Evolutionary conservation across 179 eudicot species (phyloP).

Genomic region (Sideroxylon spinosum): DNA sequence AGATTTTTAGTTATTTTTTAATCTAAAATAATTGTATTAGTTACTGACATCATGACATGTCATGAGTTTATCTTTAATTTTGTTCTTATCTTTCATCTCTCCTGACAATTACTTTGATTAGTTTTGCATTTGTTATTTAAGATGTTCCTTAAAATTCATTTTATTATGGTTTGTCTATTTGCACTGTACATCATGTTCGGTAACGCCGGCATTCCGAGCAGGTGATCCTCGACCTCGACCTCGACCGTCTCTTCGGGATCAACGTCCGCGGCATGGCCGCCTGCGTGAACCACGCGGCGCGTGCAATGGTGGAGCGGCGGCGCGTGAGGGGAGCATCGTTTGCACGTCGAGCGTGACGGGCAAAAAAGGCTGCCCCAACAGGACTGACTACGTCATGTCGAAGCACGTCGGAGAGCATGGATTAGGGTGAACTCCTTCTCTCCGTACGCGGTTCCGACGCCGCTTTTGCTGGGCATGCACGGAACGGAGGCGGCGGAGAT

Average conservation of each 20-base stretch:
- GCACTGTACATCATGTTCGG: not conserved
- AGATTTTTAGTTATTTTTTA: no score
- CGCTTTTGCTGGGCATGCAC: not conserved
- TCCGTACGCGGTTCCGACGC: conserved; percentile 27
- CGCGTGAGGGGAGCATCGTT: conserved; percentile 21
- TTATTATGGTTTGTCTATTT: no score
- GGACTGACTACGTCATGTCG: conserved; percentile 23
- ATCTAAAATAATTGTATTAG: no score
- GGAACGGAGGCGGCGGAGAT: not conserved
- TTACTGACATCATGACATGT: no score
- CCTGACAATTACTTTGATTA: no score
- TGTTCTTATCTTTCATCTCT: no score
- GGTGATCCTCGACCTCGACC: conserved; percentile 16
- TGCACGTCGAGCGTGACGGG: conserved; percentile 24
- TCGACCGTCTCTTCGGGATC: conserved; percentile 16
- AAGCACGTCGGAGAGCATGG: conserved; percentile 33
- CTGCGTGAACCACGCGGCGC: conserved; percentile 14
- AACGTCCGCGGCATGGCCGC: conserved; percentile 23
- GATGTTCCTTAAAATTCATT: no score
- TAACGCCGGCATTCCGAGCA: conserved; percentile 10
- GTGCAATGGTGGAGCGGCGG: conserved; percentile 23
- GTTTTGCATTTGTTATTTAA: no score
- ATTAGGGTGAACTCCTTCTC: conserved; percentile 31
- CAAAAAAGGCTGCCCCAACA: no score
- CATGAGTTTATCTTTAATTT: no score